A percentile compares a stretch with the other conserved stretches of the same genome.
These are phyloP conservation scores for Mrakia gelida DNA, from an alignment of 768 basidiomycete species.

Conservation along the genomic window DNA sequence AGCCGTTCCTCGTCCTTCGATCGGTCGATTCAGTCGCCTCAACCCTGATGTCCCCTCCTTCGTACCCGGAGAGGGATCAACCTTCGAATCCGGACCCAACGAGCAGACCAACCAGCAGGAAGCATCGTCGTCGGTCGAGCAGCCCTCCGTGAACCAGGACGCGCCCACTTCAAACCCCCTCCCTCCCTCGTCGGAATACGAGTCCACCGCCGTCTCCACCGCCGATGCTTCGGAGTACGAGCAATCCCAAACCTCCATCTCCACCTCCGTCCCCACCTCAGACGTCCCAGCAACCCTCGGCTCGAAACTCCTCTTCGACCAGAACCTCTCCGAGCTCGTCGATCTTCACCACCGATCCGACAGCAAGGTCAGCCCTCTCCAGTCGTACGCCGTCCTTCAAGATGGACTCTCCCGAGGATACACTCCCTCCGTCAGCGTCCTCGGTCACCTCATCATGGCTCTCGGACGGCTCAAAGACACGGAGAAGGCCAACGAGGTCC, in stretches of 20 bases:
- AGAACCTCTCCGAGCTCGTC: neutral
- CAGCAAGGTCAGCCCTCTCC: neutral
- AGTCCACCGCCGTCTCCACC: slow-evolving; percentile 4
- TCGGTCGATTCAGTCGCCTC: neutral
- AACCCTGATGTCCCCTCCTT: slow-evolving; percentile 9
- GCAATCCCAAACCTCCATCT: neutral
- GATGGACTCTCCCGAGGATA: slow-evolving; percentile 40
- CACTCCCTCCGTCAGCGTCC: slow-evolving; percentile 53
- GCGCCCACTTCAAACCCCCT: neutral
- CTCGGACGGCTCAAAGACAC: slow-evolving; percentile 63
- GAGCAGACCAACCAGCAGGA: neutral
- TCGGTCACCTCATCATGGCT: slow-evolving; percentile 63
- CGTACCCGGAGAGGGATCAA: neutral
- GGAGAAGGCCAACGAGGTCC: slow-evolving; percentile 61
- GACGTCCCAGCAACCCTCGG: neutral
- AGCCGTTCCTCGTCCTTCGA: slow-evolving; percentile 5
- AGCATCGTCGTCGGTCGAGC: neutral
- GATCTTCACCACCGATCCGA: neutral
- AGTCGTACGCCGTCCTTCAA: slow-evolving; percentile 26
- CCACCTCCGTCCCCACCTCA: neutral
- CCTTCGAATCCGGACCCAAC: neutral
- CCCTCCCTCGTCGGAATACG: neutral
- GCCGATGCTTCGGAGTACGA: slow-evolving; percentile 2
- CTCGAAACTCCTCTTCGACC: neutral
- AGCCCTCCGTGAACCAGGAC: neutral